Evolutionary conservation across 176 grass and related monocot species (phyloP).

Genomic region (Calamus simplicifolius): DNA sequence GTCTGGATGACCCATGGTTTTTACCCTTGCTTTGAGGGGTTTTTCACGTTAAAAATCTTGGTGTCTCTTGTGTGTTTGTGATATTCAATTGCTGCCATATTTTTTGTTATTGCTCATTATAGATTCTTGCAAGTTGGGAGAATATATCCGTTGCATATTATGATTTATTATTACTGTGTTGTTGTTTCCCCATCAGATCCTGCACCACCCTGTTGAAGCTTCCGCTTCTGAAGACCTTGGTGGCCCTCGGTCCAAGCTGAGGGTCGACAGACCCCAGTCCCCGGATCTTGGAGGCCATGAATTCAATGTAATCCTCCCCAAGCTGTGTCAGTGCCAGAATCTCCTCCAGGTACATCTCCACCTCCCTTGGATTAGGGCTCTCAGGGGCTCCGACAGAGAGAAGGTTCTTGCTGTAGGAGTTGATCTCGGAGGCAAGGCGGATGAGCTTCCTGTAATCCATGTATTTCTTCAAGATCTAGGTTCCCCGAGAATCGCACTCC

Average conservation of each 20-base stretch:
- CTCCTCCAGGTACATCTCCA: constrained; percentile 78
- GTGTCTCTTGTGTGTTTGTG: too few relatives aligned
- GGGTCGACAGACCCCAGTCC: constrained; percentile 60
- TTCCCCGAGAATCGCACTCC: constrained; percentile 83
- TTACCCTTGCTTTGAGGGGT: too few relatives aligned
- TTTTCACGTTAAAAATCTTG: too few relatives aligned
- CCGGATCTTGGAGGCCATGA: constrained; percentile 85
- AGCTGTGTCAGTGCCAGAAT: constrained; percentile 83
- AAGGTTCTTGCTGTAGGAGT: constrained; percentile 82
- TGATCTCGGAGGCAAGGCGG: constrained; percentile 65
- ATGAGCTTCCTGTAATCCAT: constrained; percentile 61
- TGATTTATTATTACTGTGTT: too few relatives aligned
- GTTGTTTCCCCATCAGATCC: too few relatives aligned
- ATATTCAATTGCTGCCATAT: too few relatives aligned
- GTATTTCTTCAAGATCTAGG: constrained; percentile 71
- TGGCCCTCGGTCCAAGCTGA: constrained; percentile 54
- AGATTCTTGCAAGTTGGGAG: too few relatives aligned
- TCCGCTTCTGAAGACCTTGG: constrained; percentile 65
- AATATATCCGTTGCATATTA: too few relatives aligned
- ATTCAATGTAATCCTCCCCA: constrained; percentile 87
- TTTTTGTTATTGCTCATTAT: too few relatives aligned
- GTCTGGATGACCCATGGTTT: too few relatives aligned
- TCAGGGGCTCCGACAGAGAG: constrained; percentile 45
- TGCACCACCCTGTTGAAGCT: constrained; percentile 69
- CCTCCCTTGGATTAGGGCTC: constrained; percentile 73